A percentile compares a stretch with the other conserved stretches of the same genome.
These are phyloP conservation scores for Aspergillus udagawae DNA, from an alignment of 2,329 filamentous ascomycete species.

Conservation along the genomic window DNA sequence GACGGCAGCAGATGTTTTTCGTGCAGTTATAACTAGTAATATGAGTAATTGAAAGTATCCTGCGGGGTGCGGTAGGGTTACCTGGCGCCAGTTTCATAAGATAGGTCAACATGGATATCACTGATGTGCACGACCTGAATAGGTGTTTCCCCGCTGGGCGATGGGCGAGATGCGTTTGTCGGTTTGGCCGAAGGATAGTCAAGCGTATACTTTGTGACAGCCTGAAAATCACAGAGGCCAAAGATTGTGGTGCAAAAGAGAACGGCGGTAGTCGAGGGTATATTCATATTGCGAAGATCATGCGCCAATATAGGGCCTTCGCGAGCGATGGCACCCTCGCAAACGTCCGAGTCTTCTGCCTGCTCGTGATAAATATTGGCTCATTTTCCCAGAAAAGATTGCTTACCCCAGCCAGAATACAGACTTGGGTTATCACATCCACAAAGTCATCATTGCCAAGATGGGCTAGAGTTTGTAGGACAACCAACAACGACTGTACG, in stretches of 20 bases:
- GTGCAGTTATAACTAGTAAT: conserved; percentile 42
- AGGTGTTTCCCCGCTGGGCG: conserved; percentile 45
- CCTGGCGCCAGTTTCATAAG: conserved; percentile 51
- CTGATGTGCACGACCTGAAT: conserved; percentile 55
- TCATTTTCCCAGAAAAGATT: no score
- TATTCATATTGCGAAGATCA: conserved; percentile 46
- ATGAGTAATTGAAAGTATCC: neutral
- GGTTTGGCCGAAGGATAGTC: conserved; percentile 42
- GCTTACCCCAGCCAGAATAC: conserved; percentile 31
- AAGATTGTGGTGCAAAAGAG: conserved; percentile 51
- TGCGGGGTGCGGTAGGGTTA: conserved; percentile 15
- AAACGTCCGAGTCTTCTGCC: conserved; percentile 53
- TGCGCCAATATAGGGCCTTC: conserved; percentile 54
- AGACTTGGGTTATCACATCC: conserved; percentile 33
- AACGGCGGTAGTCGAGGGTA: conserved; percentile 49
- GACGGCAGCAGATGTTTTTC: conserved; percentile 56
- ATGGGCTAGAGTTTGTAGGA: conserved; percentile 42
- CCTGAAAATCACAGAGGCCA: conserved; percentile 50
- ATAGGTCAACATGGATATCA: conserved; percentile 55
- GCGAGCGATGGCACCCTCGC: conserved; percentile 47
- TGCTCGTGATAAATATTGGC: conserved; percentile 12
- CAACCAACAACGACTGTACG: conserved; percentile 30
- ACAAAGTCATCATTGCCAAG: conserved; percentile 45
- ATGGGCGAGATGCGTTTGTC: conserved; percentile 29
- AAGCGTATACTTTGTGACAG: conserved; percentile 41